Evolutionary conservation across 2,329 filamentous ascomycete species (phyloP).

Genomic region (Thielaviopsis musarum): DNA sequence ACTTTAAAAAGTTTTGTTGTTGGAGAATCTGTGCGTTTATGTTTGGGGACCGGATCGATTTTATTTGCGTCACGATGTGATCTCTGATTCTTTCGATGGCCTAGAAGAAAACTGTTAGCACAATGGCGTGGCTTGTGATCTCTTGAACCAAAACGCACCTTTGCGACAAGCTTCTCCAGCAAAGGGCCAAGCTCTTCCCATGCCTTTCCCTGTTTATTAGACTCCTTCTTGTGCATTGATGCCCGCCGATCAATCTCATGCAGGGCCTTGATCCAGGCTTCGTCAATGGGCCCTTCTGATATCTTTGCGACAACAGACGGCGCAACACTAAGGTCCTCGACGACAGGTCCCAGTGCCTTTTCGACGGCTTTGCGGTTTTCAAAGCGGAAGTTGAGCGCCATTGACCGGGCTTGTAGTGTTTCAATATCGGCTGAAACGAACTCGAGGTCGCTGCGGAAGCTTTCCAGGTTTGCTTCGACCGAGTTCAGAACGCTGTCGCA

Average conservation of each 20-base stretch:
- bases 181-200: slow-evolving; percentile 71
- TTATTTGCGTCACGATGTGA: slow-evolving; percentile 86
- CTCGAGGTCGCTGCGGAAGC: slow-evolving; percentile 85
- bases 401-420: slow-evolving; percentile 72
- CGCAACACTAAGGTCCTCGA: slow-evolving; percentile 82
- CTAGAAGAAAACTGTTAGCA: slow-evolving; percentile 22
- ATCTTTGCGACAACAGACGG: slow-evolving; percentile 73
- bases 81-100: slow-evolving; percentile 90
- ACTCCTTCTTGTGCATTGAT: slow-evolving; percentile 51
- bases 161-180: slow-evolving; percentile 66
- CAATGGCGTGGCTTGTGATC: background rate
- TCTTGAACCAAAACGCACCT: slow-evolving; percentile 31
- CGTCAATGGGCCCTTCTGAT: slow-evolving; percentile 75
- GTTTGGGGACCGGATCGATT: slow-evolving; percentile 79
- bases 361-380: slow-evolving; percentile 84
- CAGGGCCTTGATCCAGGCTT: slow-evolving; percentile 69
- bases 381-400: slow-evolving; percentile 64
- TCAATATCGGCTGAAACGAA: slow-evolving; percentile 92
- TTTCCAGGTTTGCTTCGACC: slow-evolving; percentile 80
- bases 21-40: slow-evolving; percentile 97
- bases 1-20: slow-evolving; percentile 75
- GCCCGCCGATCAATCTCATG: slow-evolving; percentile 70
- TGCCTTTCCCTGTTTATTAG: slow-evolving; percentile 53
- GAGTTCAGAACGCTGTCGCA: slow-evolving; percentile 90
- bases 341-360: slow-evolving; percentile 67